Conservation (phyloP, 768 basidiomycete genomes). For the Lanmaoa pseudosensibilis region DNA sequence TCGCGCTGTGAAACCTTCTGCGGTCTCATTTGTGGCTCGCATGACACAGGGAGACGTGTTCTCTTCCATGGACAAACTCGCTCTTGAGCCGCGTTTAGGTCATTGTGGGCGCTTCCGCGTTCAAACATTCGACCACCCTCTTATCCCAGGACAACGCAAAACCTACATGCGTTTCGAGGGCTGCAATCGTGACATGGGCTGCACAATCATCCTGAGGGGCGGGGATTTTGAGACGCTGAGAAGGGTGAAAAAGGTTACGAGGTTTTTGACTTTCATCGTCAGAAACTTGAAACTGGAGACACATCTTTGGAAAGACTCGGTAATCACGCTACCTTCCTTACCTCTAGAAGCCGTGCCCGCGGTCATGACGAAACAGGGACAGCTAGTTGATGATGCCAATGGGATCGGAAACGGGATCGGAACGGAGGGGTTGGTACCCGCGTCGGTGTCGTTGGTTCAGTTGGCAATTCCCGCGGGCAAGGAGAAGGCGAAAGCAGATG, state of each 20-base stretch:
- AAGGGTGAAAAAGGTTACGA: slow-evolving; percentile 88
- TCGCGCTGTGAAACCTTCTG: slow-evolving; percentile 82
- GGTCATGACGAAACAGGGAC: slow-evolving; percentile 28
- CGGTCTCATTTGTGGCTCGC: slow-evolving; percentile 83
- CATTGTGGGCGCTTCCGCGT: slow-evolving; percentile 84
- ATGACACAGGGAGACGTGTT: slow-evolving; percentile 96
- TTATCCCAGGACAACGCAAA: slow-evolving; percentile 94
- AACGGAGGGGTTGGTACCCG: slow-evolving; percentile 12
- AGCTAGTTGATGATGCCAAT: slow-evolving; percentile 20
- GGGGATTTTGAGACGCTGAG: slow-evolving; percentile 77
- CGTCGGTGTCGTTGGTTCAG: slow-evolving; percentile 28
- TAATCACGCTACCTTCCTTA: slow-evolving; percentile 71
- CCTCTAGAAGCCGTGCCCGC: slow-evolving; percentile 63
- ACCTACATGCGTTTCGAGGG: slow-evolving; percentile 99
- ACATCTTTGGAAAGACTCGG: slow-evolving; percentile 88
- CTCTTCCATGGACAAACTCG: slow-evolving; percentile 92
- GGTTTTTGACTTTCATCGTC: slow-evolving; percentile 90
- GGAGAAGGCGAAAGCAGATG: slow-evolving; percentile 14
- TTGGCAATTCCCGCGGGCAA: slow-evolving; percentile 20
- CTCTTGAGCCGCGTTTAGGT: slow-evolving; percentile 84
- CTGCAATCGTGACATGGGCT: slow-evolving; percentile 89
- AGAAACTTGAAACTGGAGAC: slow-evolving; percentile 94
- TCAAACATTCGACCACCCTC: slow-evolving; percentile 90
- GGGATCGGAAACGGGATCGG: slow-evolving; percentile 22
- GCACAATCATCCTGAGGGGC: slow-evolving; percentile 90